phyloP scores from a whole-genome alignment of 208 protist species.

The Wallacemonas sp. region DNA sequence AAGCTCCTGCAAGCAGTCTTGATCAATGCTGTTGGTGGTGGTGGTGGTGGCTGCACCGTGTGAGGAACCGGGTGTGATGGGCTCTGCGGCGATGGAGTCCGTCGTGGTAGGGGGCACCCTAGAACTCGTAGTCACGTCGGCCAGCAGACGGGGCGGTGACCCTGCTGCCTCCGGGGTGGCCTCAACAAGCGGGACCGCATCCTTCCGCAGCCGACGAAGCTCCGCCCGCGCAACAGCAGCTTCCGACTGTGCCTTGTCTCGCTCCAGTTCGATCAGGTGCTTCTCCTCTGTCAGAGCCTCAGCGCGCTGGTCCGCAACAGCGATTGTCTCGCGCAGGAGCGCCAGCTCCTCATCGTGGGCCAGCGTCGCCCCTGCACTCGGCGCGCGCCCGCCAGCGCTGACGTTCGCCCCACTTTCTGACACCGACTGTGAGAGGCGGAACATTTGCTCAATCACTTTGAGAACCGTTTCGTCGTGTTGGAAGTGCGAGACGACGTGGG shows the following conservation, averaged over 20 bases:
- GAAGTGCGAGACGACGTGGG: slow-evolving; percentile 47
- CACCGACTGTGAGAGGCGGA: slow-evolving; percentile 48
- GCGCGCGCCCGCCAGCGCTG: background rate
- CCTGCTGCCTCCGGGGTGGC: slow-evolving; percentile 1
- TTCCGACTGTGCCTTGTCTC: slow-evolving; percentile 76
- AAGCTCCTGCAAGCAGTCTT: slow-evolving; percentile 42
- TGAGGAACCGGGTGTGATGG: background rate
- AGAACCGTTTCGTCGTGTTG: slow-evolving; percentile 40
- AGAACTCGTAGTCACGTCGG: no score
- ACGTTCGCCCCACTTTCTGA: slow-evolving; percentile 5
- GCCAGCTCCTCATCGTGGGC: slow-evolving; percentile 31
- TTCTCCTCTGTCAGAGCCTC: slow-evolving; percentile 44
- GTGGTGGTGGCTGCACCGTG: no score
- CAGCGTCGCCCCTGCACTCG: background rate
- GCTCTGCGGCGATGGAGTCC: background rate
- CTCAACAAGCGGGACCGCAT: background rate
- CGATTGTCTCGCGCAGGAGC: slow-evolving; percentile 38
- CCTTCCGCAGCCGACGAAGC: slow-evolving; percentile 38
- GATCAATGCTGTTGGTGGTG: slow-evolving; percentile 12
- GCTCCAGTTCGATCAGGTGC: slow-evolving; percentile 39
- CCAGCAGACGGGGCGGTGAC: background rate
- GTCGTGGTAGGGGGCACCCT: no score
- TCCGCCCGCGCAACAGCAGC: slow-evolving; percentile 70
- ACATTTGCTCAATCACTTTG: slow-evolving; percentile 78
- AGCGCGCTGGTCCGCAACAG: slow-evolving; percentile 14